Evolutionary conservation across 2,329 filamentous ascomycete genomes (phyloP), one percentile per base, ranked within the genome.

Genomic region (Escovopsis weberi): DNA sequence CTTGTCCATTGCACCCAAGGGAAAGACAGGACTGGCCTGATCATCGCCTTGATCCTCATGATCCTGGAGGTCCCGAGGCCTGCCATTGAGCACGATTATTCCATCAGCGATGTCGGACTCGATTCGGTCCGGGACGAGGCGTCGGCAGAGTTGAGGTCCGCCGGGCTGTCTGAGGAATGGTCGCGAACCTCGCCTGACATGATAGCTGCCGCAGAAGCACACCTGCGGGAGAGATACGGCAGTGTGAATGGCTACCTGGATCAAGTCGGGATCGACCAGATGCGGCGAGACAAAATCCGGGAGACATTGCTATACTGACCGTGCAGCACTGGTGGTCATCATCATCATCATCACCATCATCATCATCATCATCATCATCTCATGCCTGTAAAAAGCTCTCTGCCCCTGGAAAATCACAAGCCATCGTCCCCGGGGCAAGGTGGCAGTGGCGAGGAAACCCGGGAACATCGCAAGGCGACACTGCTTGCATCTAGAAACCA

Each of bases 1-100:
- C 56, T 94, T 7, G 64, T 91, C 2, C 85, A 94, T 59, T 94
- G 87, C 59, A 91, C 86, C 1, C 85, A 93, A 54, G 87, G 87
- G 45, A 94, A 94, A 57, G 87, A 94, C 55, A 74, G 87, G 2
- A 65, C 63, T 43, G 87, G 87, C 0, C 64, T 94, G 11, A 67
- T 84, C 10, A 67, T 85, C 5, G 65, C 82, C 35, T 64, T 94
- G 4, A 60, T 82, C 1, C 63, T 93, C 18, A 67, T 89, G 53
- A 63, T 83, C 10, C 66, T 83, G 4, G 62, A 60, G 7, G 60
- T 83, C 1, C 73, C 77, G 0, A 45, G 66, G 1, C 56, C 68
- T 0, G 80, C 76, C 2, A 78, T 93, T 36, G 66, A 75, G 43
- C 55, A 78, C 48, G 87, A 94, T 60, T 94, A 94, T 58, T 59